phyloP scores from a whole-genome alignment of 768 basidiomycete genomes.

The Boletellus ananiceps region DNA sequence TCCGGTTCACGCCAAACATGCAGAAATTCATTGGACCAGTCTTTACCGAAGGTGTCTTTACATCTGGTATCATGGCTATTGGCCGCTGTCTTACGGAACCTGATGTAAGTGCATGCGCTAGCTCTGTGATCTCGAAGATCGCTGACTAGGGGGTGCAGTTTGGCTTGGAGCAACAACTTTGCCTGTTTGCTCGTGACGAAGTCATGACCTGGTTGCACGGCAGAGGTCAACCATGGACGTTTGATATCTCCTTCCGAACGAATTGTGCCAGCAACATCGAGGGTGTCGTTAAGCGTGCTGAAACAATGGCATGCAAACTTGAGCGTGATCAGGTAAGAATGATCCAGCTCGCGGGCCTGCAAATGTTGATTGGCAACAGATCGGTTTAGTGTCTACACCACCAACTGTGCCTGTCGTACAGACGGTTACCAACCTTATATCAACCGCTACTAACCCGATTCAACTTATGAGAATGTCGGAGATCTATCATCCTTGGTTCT shows the following conservation, averaged over 20 bases:
- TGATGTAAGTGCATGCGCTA: constrained; percentile 51
- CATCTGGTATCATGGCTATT: constrained; percentile 85
- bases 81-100: constrained; percentile 87
- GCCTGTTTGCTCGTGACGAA: constrained; percentile 91
- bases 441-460: constrained; percentile 80
- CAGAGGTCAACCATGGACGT: constrained; percentile 50
- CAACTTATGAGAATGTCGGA: constrained; percentile 85
- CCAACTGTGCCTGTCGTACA: constrained; percentile 57
- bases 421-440: constrained; percentile 78
- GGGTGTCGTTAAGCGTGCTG: constrained; percentile 72
- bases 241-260: constrained; percentile 58
- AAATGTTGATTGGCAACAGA: constrained; percentile 14
- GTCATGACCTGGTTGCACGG: constrained; percentile 71
- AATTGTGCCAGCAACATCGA: constrained; percentile 58
- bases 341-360: background rate
- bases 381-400: constrained; percentile 19
- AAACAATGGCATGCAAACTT: constrained; percentile 79
- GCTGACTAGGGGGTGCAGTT: constrained; percentile 45
- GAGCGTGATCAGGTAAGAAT: constrained; percentile 73
- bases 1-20: constrained; percentile 96
- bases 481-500: constrained; percentile 85
- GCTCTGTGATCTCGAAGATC: background rate
- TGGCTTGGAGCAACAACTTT: constrained; percentile 88
- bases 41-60: constrained; percentile 85
- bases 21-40: constrained; percentile 88